A percentile compares a stretch with the other conserved stretches of the same genome.
phyloP scores from a whole-genome alignment of 2,329 filamentous ascomycete genomes.

The Penicillium glabrum region DNA sequence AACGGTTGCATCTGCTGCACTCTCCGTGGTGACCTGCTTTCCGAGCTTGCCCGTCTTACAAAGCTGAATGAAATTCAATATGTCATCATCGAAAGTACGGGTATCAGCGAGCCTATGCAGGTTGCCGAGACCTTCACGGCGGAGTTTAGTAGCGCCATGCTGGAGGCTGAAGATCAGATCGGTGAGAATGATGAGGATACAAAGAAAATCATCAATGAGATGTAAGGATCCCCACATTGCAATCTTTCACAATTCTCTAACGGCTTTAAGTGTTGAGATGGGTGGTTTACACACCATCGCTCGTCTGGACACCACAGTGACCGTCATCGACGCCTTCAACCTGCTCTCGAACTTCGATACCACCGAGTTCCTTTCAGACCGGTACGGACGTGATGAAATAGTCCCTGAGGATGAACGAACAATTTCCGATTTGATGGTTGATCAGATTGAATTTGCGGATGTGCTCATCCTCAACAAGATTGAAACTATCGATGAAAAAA shows the following conservation, averaged over 20 bases:
- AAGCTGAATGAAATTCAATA: slow-evolving; percentile 67
- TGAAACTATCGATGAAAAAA: slow-evolving; percentile 57
- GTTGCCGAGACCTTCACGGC: slow-evolving; percentile 71
- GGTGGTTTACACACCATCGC: slow-evolving; percentile 68
- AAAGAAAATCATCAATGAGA: slow-evolving; percentile 46
- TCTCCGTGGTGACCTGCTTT: slow-evolving; percentile 67
- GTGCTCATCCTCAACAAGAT: slow-evolving; percentile 71
- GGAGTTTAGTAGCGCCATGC: slow-evolving; percentile 51
- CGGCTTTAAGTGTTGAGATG: slow-evolving; percentile 45
- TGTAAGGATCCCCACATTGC: slow-evolving; percentile 36
- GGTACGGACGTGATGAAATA: slow-evolving; percentile 60
- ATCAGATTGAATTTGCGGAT: slow-evolving; percentile 76
- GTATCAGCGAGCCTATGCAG: slow-evolving; percentile 71
- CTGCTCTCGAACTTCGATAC: slow-evolving; percentile 73
- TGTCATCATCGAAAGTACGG: slow-evolving; percentile 69
- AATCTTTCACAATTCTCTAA: neutral
- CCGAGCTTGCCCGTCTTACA: slow-evolving; percentile 66
- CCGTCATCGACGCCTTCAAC: slow-evolving; percentile 71
- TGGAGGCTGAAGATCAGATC: slow-evolving; percentile 50
- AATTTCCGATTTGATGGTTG: slow-evolving; percentile 73
- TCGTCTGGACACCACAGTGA: slow-evolving; percentile 68
- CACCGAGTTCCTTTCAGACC: slow-evolving; percentile 63
- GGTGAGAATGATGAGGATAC: slow-evolving; percentile 42
- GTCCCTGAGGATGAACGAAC: slow-evolving; percentile 69
- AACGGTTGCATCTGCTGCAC: slow-evolving; percentile 79